Conservation (phyloP, 208 protist genomes). For the Jaenimonas drosophilae region DNA sequence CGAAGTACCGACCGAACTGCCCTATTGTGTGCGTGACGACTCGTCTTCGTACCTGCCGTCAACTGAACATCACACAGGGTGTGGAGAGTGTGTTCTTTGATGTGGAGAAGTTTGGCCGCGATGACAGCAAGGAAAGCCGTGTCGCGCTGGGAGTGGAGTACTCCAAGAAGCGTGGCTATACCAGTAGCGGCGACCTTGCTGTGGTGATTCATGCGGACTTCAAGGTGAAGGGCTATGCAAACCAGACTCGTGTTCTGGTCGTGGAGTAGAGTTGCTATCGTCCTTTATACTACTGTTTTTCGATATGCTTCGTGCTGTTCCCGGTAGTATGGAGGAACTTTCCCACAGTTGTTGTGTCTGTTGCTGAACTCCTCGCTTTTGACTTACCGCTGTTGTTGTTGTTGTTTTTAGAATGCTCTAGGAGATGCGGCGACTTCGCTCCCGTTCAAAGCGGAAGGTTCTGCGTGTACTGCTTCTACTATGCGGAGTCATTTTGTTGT, state of each 20-base stretch:
- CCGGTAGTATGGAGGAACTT: too few relatives aligned
- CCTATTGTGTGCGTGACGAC: conserved; percentile 92
- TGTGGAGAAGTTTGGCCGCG: conserved; percentile 36
- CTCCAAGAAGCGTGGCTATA: conserved; percentile 47
- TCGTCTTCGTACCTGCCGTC: conserved; percentile 72
- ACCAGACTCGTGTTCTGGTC: conserved; percentile 72
- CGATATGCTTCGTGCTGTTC: too few relatives aligned
- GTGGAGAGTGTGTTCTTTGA: conserved; percentile 79
- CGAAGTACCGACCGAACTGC: conserved; percentile 94
- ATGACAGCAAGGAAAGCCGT: conserved; percentile 64
- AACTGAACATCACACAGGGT: conserved; percentile 71
- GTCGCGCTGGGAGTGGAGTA: conserved; percentile 49
- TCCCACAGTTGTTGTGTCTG: too few relatives aligned
- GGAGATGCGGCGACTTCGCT: too few relatives aligned
- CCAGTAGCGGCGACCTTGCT: conserved; percentile 43
- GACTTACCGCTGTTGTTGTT: too few relatives aligned
- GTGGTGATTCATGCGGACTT: conserved; percentile 79
- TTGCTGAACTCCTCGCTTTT: too few relatives aligned
- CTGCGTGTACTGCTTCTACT: too few relatives aligned
- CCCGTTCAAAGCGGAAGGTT: too few relatives aligned
- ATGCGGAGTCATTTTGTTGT: too few relatives aligned
- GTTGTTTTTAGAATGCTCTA: too few relatives aligned
- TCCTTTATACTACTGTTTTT: too few relatives aligned
- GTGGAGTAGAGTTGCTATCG: conserved; percentile 36
- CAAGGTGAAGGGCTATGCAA: conserved; percentile 83